Conservation (phyloP, 805 yeast species). For the Yarrowia bubula region DNA sequence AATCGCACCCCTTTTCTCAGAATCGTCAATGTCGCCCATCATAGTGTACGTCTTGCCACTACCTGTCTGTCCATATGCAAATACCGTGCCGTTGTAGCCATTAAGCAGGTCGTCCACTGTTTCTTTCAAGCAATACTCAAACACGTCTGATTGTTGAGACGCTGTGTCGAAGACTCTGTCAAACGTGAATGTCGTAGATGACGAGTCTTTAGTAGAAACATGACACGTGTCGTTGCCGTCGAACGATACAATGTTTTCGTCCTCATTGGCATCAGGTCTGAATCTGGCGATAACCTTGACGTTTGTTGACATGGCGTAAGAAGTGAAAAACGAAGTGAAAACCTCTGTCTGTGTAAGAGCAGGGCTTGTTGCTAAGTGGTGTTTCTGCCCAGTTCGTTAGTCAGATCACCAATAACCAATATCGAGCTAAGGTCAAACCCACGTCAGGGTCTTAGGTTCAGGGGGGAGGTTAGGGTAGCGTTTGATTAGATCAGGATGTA, state of each 20-base stretch:
- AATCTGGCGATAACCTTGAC: constrained; percentile 72
- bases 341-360: no score
- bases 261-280: constrained; percentile 51
- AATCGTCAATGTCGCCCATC: constrained; percentile 55
- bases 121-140: constrained; percentile 55
- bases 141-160: constrained; percentile 56
- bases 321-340: not conserved
- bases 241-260: constrained; percentile 29
- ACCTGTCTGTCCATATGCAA: constrained; percentile 80
- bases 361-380: no score
- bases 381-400: not conserved
- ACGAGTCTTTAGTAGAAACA: not conserved
- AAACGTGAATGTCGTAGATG: constrained; percentile 44
- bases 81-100: constrained; percentile 75
- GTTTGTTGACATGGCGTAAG: constrained; percentile 33
- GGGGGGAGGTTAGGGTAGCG: constrained; percentile 24
- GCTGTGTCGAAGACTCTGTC: constrained; percentile 60
- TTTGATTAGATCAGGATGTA: not conserved
- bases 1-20: constrained; percentile 54
- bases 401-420: not conserved
- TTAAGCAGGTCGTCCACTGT: constrained; percentile 67
- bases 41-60: constrained; percentile 75
- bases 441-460: constrained; percentile 3
- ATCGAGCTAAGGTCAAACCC: not conserved
- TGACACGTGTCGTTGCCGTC: constrained; percentile 22